Evolutionary conservation across 495 filamentous ascomycete genomes (phyloP).

Genomic region (Aspergillus homomorphus): DNA sequence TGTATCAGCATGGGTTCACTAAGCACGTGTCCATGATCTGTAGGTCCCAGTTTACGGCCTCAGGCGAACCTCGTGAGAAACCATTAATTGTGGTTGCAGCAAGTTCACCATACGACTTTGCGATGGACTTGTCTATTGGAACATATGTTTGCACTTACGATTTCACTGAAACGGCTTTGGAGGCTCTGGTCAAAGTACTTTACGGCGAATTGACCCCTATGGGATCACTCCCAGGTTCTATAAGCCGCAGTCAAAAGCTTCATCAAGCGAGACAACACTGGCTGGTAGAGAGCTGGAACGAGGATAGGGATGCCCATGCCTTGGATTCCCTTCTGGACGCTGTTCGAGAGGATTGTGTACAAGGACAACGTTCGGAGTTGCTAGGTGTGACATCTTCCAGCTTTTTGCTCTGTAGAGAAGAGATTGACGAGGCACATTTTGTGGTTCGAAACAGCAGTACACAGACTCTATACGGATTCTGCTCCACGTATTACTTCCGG

Average conservation of each 20-base stretch:
- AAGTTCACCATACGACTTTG: constrained; percentile 91
- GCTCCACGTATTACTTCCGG: constrained; percentile 76
- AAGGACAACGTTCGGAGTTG: constrained; percentile 56
- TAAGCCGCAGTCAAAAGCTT: constrained; percentile 77
- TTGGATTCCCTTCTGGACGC: constrained; percentile 65
- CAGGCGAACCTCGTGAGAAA: constrained; percentile 57
- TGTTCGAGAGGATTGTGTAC: constrained; percentile 56
- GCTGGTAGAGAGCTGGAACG: constrained; percentile 83
- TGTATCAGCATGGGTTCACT: constrained; percentile 87
- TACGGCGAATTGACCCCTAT: constrained; percentile 73
- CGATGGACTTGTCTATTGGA: constrained; percentile 80
- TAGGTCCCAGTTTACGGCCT: constrained; percentile 58
- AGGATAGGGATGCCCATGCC: constrained; percentile 67
- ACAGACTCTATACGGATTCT: constrained; percentile 82
- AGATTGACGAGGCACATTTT: constrained; percentile 76
- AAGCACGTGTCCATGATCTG: constrained; percentile 95
- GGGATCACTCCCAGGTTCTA: constrained; percentile 73
- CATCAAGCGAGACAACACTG: constrained; percentile 81
- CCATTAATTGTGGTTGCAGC: constrained; percentile 81
- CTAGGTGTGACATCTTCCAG: constrained; percentile 66
- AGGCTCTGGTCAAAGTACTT: constrained; percentile 73
- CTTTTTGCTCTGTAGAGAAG: constrained; percentile 65
- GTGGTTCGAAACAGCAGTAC: constrained; percentile 91
- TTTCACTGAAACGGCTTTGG: constrained; percentile 86
- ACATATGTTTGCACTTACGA: constrained; percentile 93